phyloP scores from a whole-genome alignment of 1,139 yeast species.

The Pichia sp. region DNA sequence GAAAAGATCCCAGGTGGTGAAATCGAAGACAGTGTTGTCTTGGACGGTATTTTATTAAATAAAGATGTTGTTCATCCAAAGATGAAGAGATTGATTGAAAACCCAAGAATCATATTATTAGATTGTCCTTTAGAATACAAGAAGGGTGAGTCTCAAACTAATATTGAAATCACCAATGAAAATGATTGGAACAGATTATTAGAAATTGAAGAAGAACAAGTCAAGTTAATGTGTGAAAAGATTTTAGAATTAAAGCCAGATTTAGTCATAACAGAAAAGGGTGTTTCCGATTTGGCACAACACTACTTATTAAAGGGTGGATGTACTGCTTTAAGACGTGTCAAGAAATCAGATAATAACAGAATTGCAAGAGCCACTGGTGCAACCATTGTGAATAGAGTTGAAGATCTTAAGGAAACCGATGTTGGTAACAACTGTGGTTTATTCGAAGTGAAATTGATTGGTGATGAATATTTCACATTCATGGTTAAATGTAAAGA shows the following conservation, averaged over 20 bases:
- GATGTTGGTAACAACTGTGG: slow-evolving; percentile 93
- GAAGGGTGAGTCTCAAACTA: slow-evolving; percentile 98
- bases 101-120: slow-evolving; percentile 83
- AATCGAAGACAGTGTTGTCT: slow-evolving; percentile 80
- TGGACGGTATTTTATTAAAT: slow-evolving; percentile 91
- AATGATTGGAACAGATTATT: slow-evolving; percentile 95
- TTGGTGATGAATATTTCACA: slow-evolving; percentile 97
- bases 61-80: slow-evolving; percentile 98
- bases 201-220: slow-evolving; percentile 98
- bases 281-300: slow-evolving; percentile 97
- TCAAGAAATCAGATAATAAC: slow-evolving; percentile 93
- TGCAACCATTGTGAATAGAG: slow-evolving; percentile 93
- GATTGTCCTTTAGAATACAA: slow-evolving; percentile 98
- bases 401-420: slow-evolving; percentile 88
- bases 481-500: slow-evolving; percentile 76
- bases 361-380: slow-evolving; percentile 98
- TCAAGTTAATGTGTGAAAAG: slow-evolving; percentile 81
- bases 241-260: slow-evolving; percentile 87
- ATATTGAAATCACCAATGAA: slow-evolving; percentile 95
- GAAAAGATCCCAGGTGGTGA: slow-evolving; percentile 99
- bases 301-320: slow-evolving; percentile 94
- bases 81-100: slow-evolving; percentile 86
- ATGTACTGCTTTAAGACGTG: slow-evolving; percentile 91
- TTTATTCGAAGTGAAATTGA: slow-evolving; percentile 85
- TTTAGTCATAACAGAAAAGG: slow-evolving; percentile 95